A percentile compares a stretch with the other conserved stretches of the same genome.
These are phyloP conservation scores for Xylariaceae sp. DNA, from an alignment of 2,329 filamentous ascomycete genomes.

Conservation along the genomic window DNA sequence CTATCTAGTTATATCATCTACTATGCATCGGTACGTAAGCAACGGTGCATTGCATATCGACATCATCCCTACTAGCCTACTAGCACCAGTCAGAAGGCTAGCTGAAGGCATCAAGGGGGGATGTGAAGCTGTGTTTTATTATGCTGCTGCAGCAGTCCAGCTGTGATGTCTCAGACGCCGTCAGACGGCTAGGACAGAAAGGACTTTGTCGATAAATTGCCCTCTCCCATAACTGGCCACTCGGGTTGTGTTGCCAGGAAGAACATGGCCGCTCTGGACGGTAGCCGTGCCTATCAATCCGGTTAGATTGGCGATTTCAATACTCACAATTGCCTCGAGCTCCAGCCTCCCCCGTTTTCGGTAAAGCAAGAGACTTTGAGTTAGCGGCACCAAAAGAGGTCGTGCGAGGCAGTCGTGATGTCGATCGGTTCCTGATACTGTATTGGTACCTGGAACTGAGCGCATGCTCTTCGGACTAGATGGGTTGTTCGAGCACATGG, in stretches of 20 bases:
- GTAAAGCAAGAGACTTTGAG: slow-evolving; percentile 5
- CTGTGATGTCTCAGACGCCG: neutral
- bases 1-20: slow-evolving; percentile 12
- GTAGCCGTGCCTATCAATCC: slow-evolving; percentile 7
- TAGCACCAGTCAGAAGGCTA: neutral
- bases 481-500: too few species aligned
- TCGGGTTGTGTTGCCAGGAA: neutral
- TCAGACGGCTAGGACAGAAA: neutral
- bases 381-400: neutral
- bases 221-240: neutral
- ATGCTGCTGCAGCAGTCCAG: neutral
- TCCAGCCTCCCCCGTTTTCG: slow-evolving; percentile 14
- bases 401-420: too few species aligned
- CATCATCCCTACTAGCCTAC: too few species aligned
- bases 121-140: neutral
- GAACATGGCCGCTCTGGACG: neutral
- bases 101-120: neutral
- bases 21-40: neutral
- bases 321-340: slow-evolving; percentile 24
- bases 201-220: neutral
- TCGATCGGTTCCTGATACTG: too few species aligned
- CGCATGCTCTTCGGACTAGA: too few species aligned
- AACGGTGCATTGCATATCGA: too few species aligned
- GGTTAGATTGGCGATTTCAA: too few species aligned
- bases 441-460: too few species aligned